A percentile compares a stretch with the other conserved stretches of the same genome.
Conservation (phyloP, 805 yeast genomes). For the Yarrowia deformans region DNA sequence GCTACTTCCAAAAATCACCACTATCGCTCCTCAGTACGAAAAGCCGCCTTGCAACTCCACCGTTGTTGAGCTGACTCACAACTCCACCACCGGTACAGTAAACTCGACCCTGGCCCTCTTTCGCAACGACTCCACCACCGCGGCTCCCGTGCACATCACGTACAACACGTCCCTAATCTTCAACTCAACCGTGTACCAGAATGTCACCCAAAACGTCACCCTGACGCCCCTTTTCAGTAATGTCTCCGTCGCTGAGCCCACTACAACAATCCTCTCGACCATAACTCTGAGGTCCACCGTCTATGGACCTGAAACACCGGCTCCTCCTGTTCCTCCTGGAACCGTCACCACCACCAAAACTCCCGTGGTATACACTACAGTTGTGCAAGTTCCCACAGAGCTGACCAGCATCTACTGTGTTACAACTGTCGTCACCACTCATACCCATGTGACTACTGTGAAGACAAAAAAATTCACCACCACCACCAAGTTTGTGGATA, state of each 20-base stretch:
- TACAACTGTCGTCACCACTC: not conserved
- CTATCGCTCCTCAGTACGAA: not conserved
- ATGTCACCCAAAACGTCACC: not conserved
- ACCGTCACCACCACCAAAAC: not conserved
- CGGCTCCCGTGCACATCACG: not conserved
- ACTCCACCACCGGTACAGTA: not conserved
- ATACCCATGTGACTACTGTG: not conserved
- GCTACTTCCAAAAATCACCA: not conserved
- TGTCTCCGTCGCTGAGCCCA: not conserved
- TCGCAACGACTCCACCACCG: not conserved
- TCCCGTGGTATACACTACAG: conserved; percentile 7
- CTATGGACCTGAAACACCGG: not conserved
- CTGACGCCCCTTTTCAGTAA: conserved; percentile 1
- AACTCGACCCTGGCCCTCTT: not conserved
- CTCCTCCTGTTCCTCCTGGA: not conserved
- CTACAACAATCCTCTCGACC: not conserved
- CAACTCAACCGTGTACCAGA: not conserved
- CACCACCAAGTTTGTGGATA: conserved; percentile 3
- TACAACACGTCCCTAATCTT: conserved; percentile 9
- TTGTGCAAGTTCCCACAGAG: conserved; percentile 8
- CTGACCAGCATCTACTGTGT: conserved; percentile 4
- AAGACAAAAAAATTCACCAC: not conserved
- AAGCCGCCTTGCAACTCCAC: not conserved
- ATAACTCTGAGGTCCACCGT: not conserved
- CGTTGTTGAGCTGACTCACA: not conserved